Evolutionary conservation across 345 rosid genomes (phyloP).

Genomic region (Raphanus raphanistrum): DNA sequence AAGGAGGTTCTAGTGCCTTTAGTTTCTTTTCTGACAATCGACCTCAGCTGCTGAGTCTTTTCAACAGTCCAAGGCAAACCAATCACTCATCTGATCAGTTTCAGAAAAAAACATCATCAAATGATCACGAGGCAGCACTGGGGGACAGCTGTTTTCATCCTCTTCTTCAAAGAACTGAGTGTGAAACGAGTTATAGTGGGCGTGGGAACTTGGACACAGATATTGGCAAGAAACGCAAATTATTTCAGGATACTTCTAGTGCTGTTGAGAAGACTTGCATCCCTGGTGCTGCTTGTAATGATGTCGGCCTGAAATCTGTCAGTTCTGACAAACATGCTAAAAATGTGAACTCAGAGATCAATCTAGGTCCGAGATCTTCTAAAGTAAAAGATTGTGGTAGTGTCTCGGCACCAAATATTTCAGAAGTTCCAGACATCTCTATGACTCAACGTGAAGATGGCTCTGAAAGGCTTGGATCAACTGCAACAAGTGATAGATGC

Average conservation of each 20-base stretch:
- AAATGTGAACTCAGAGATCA: slow-evolving; percentile 70
- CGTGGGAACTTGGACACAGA: slow-evolving; percentile 37
- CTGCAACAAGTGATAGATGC: slow-evolving; percentile 38
- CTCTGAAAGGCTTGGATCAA: slow-evolving; percentile 40
- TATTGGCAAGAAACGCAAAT: slow-evolving; percentile 42
- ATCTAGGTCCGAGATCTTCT: slow-evolving; percentile 61
- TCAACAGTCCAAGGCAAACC: slow-evolving; percentile 58
- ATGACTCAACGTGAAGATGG: slow-evolving; percentile 21
- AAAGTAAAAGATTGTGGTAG: slow-evolving; percentile 42
- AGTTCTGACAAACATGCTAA: slow-evolving; percentile 44
- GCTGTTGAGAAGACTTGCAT: slow-evolving; percentile 41
- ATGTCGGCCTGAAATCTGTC: slow-evolving; percentile 33
- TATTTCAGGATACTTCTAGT: slow-evolving; percentile 41
- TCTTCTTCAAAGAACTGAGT: slow-evolving; percentile 67
- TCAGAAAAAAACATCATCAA: slow-evolving; percentile 44
- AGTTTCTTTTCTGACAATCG: slow-evolving; percentile 74
- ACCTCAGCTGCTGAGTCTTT: slow-evolving; percentile 80
- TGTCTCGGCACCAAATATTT: slow-evolving; percentile 36
- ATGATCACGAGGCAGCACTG: slow-evolving; percentile 46
- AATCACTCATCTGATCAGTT: slow-evolving; percentile 42
- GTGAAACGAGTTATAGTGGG: slow-evolving; percentile 36
- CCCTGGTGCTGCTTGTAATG: slow-evolving; percentile 34
- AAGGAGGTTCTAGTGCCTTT: slow-evolving; percentile 53
- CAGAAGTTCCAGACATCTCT: slow-evolving; percentile 36
- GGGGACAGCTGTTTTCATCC: slow-evolving; percentile 82